phyloP scores from a whole-genome alignment of 1,284 basidiomycete species.

The Leccinum griseonigrum region DNA sequence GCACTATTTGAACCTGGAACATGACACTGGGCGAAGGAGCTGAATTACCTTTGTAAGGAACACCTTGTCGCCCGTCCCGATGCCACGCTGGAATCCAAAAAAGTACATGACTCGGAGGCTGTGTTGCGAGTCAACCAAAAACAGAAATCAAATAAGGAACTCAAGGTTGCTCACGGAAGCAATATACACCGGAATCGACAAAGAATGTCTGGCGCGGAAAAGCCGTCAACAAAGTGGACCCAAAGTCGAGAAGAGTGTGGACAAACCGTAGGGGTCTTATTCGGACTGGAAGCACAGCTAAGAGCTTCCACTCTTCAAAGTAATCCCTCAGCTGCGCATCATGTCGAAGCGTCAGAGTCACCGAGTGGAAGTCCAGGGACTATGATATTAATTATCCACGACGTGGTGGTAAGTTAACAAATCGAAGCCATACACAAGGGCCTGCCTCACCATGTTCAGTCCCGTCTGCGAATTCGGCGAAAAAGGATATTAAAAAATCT shows the following conservation, averaged over 20 bases:
- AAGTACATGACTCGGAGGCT: conserved; percentile 75
- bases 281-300: conserved; percentile 47
- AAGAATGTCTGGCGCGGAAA: conserved; percentile 47
- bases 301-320: conserved; percentile 58
- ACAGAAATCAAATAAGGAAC: not conserved
- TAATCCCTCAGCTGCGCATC: conserved; percentile 57
- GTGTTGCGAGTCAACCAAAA: conserved; percentile 15
- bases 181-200: conserved; percentile 63
- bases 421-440: not conserved
- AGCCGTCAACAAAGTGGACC: not conserved
- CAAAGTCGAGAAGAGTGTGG: not conserved
- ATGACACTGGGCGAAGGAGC: conserved; percentile 1
- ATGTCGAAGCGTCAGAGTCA: conserved; percentile 50
- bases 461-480: conserved; percentile 53
- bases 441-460: conserved; percentile 60
- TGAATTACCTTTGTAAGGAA: conserved; percentile 64
- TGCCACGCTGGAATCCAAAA: conserved; percentile 72
- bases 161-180: conserved; percentile 56
- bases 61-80: conserved; percentile 57
- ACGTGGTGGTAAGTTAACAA: conserved; percentile 1
- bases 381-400: conserved; percentile 22
- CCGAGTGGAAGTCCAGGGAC: conserved; percentile 63
- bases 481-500: conserved; percentile 68
- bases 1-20: not conserved
- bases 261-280: conserved; percentile 51